Evolutionary conservation across 768 basidiomycete genomes (phyloP).

Genomic region (Albatrellus ellisii): DNA sequence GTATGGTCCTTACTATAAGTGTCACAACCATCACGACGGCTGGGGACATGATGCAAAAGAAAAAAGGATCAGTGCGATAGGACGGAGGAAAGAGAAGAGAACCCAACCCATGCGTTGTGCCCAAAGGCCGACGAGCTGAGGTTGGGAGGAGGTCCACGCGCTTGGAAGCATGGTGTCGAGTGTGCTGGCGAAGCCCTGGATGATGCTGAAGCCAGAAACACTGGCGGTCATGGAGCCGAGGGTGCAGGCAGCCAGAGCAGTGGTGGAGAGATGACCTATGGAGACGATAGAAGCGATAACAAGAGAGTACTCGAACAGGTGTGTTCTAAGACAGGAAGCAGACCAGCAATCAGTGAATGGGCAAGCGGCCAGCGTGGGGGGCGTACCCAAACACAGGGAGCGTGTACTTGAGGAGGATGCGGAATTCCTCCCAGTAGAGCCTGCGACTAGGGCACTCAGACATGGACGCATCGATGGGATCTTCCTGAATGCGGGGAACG

Average conservation of each 20-base stretch:
- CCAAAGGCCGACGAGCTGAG: slow-evolving; percentile 82
- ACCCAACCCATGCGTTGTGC: slow-evolving; percentile 70
- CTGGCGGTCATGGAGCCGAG: slow-evolving; percentile 34
- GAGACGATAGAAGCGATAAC: slow-evolving; percentile 74
- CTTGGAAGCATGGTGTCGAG: slow-evolving; percentile 91
- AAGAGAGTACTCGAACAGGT: slow-evolving; percentile 77
- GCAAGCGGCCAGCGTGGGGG: neutral
- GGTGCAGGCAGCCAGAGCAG: slow-evolving; percentile 66
- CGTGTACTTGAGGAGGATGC: slow-evolving; percentile 47
- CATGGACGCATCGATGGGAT: slow-evolving; percentile 19
- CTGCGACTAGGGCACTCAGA: slow-evolving; percentile 12
- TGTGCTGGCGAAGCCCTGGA: slow-evolving; percentile 72
- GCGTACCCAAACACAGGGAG: slow-evolving; percentile 62
- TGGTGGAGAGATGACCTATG: slow-evolving; percentile 85
- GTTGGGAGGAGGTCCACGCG: slow-evolving; percentile 86
- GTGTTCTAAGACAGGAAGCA: slow-evolving; percentile 36
- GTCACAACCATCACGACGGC: slow-evolving; percentile 46
- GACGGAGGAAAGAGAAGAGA: neutral
- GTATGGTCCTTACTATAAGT: slow-evolving; percentile 39
- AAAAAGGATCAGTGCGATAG: neutral
- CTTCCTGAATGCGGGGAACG: slow-evolving; percentile 45
- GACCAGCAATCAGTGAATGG: neutral
- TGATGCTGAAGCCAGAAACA: slow-evolving; percentile 63
- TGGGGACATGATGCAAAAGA: slow-evolving; percentile 16
- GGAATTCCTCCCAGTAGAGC: slow-evolving; percentile 44